A percentile compares a stretch with the other conserved stretches of the same genome.
These are phyloP conservation scores for Brassica carinata DNA, from an alignment of 345 rosid species.

Conservation along the genomic window DNA sequence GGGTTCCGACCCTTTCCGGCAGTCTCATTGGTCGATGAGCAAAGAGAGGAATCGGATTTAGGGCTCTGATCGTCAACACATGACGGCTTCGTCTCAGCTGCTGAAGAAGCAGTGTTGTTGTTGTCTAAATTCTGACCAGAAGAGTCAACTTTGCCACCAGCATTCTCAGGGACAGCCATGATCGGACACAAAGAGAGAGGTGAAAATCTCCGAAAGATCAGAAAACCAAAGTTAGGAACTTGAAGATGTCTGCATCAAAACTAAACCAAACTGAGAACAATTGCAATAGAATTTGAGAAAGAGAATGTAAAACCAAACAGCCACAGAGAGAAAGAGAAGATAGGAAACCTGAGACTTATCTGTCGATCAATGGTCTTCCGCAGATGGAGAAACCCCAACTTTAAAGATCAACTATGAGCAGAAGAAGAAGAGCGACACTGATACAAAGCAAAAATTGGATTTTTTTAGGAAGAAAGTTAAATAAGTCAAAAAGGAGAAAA, in stretches of 20 bases:
- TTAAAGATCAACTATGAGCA: slow-evolving; percentile 28
- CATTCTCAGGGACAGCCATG: slow-evolving; percentile 98
- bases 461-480: background rate
- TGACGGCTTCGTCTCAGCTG: slow-evolving; percentile 45
- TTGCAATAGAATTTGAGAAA: background rate
- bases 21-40: slow-evolving; percentile 32
- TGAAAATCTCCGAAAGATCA: slow-evolving; percentile 15
- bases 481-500: background rate
- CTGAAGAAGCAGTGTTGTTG: slow-evolving; percentile 48
- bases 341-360: slow-evolving; percentile 21
- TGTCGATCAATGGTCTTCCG: slow-evolving; percentile 45
- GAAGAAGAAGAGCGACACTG: slow-evolving; percentile 5
- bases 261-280: background rate
- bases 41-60: slow-evolving; percentile 45
- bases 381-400: slow-evolving; percentile 30
- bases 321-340: background rate
- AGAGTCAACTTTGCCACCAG: slow-evolving; percentile 70
- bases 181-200: slow-evolving; percentile 26
- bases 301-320: background rate
- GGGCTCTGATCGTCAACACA: slow-evolving; percentile 54
- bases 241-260: slow-evolving; percentile 21
- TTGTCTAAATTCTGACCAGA: slow-evolving; percentile 66
- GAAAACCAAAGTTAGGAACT: slow-evolving; percentile 17
- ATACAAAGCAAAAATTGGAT: slow-evolving; percentile 10
- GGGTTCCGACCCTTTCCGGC: slow-evolving; percentile 30